A percentile compares a stretch with the other conserved stretches of the same genome.
Conservation (phyloP, 2,329 filamentous ascomycete species). For the Myotisia sp. region DNA sequence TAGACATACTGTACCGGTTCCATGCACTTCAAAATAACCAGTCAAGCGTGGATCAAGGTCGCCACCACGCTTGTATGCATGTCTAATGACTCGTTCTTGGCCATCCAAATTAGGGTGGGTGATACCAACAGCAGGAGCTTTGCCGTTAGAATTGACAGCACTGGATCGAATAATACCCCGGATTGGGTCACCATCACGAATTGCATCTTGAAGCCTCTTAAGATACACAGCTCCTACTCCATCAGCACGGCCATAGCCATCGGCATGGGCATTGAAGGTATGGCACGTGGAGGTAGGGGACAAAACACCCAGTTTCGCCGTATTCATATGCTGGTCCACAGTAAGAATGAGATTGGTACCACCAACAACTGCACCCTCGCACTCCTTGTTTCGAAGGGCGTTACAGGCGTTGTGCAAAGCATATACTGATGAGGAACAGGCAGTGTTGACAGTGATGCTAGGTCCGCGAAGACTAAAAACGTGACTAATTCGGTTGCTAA, state of each 20-base stretch:
- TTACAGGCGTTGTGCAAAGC: constrained; percentile 11
- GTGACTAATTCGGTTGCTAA: constrained; percentile 9
- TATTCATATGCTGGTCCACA: constrained; percentile 14
- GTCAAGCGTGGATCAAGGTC: constrained; percentile 36
- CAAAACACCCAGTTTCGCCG: constrained; percentile 21
- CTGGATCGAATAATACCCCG: constrained; percentile 27
- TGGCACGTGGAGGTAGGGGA: constrained; percentile 19
- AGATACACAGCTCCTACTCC: constrained; percentile 26
- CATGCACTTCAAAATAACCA: constrained; percentile 2
- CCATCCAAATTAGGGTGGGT: constrained; percentile 11
- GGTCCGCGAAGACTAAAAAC: constrained; percentile 11
- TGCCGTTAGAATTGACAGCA: constrained; percentile 30
- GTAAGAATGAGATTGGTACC: constrained; percentile 16
- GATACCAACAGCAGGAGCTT: constrained; percentile 24
- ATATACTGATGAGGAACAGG: constrained; percentile 11
- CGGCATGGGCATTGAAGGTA: constrained; percentile 22
- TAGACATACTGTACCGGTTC: constrained; percentile 2
- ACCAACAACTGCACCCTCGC: constrained; percentile 15
- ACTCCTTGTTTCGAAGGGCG: constrained; percentile 9
- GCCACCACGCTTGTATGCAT: constrained; percentile 43
- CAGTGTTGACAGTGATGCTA: constrained; percentile 12
- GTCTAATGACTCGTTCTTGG: constrained; percentile 26
- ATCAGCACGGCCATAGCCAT: constrained; percentile 34
- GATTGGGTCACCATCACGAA: constrained; percentile 29
- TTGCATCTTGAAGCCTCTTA: constrained; percentile 27